Conservation (phyloP, 805 yeast species). For the Candida glaebosa region DNA sequence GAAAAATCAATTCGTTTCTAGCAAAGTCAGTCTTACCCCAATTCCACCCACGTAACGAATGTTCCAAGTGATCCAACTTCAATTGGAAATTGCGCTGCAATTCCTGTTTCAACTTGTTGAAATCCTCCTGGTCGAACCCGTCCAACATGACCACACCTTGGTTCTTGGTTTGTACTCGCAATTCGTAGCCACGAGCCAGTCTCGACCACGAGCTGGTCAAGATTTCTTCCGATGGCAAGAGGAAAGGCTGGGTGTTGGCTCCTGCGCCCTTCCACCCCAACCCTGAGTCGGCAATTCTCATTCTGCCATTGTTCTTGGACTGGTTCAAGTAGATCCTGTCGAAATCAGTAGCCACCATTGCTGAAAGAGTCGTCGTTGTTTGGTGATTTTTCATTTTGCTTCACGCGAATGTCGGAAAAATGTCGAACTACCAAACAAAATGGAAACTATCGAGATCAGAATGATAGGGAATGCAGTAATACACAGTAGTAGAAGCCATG, state of each 20-base stretch:
- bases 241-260: conserved; percentile 59
- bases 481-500: no score
- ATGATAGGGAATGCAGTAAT: no score
- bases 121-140: conserved; percentile 87
- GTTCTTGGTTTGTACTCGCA: conserved; percentile 84
- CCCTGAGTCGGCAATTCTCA: conserved; percentile 95
- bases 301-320: conserved; percentile 77
- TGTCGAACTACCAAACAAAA: no score
- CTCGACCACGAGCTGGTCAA: conserved; percentile 85
- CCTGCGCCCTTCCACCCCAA: conserved; percentile 88
- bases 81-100: conserved; percentile 72
- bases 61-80: conserved; percentile 79
- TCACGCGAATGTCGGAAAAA: neutral
- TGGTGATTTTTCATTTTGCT: neutral
- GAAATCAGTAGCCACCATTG: conserved; percentile 64
- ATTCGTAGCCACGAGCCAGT: conserved; percentile 88
- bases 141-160: conserved; percentile 84
- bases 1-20: conserved; percentile 83
- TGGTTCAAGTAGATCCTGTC: conserved; percentile 89
- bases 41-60: conserved; percentile 96
- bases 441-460: no score
- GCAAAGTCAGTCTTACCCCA: conserved; percentile 97
- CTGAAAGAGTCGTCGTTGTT: no score
- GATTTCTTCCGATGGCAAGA: conserved; percentile 84
- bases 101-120: conserved; percentile 75